Evolutionary conservation across 495 filamentous ascomycete genomes (phyloP), one percentile per base, ranked within the genome.

Genomic region (Acidomyces sp.): DNA sequence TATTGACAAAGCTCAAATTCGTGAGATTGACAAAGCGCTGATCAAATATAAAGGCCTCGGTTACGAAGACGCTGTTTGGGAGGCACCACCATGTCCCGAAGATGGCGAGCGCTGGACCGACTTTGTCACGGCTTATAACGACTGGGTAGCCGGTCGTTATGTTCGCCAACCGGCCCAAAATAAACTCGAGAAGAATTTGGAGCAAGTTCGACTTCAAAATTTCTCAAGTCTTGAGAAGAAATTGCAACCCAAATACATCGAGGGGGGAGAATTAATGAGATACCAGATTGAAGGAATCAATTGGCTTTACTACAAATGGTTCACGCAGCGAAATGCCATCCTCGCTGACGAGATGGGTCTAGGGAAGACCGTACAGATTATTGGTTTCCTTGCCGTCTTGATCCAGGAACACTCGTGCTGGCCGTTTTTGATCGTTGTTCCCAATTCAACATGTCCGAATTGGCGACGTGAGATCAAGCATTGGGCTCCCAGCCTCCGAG

Each of bases 261-360:
- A 62, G 16, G 77, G 82, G 16, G 88, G 88, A 7, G 68, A 84
- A 43, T 66, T 95, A 26, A 96, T 99, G 87, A 66, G 71, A 9
- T 99, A 99, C 55, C 92, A 99, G 55, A 62, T 88, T 28, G 84
- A 95, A 15, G 92, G 92, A 12, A 58, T 96, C 42, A 95, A 96
- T 55, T 99, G 90, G 86, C 72, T 96, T n/a, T 80, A 93, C 43
- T 93, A 85, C 56, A 87, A 84, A 55, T 94, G 84, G 66, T 74
- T 81, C 45, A 63, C 72, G 34, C 66, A 77, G 45, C 70, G 82
- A 45, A 96, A 92, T 51, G 79, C 80, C n/a, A 90, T 99, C 52
- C 72, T 99, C 2, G 92, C 92, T 2, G 92, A 99, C 51, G 92
- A 99, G 56, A 99, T 99, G 92, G 92, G 92, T 3, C 74, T 99